These are phyloP conservation scores for Penicillium olsonii DNA, from an alignment of 2,329 filamentous ascomycete genomes.

Conservation along the genomic window DNA sequence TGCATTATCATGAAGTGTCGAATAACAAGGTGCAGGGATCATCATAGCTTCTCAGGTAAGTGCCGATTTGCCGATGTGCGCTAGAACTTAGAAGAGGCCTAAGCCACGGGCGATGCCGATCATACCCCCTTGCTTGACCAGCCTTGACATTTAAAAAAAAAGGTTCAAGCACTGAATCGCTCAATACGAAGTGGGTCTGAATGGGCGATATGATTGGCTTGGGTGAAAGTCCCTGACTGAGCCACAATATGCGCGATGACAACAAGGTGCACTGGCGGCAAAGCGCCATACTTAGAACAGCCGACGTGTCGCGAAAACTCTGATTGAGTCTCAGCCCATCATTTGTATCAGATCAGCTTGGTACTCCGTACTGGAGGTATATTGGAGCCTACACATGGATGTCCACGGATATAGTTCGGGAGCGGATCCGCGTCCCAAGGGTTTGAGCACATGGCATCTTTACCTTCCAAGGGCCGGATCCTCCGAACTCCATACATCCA, in stretches of 20 bases:
- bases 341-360: neutral
- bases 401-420: neutral
- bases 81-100: neutral
- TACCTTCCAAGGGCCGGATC: no score
- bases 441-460: neutral
- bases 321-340: slow-evolving; percentile 9
- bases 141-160: neutral
- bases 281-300: neutral
- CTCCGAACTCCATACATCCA: no score
- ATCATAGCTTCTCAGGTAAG: neutral
- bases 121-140: slow-evolving; percentile 4
- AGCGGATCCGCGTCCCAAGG: neutral
- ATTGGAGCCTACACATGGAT: neutral
- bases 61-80: slow-evolving; percentile 2
- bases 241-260: slow-evolving; percentile 8
- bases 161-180: neutral
- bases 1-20: neutral
- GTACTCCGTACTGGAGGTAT: neutral
- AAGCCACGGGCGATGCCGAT: slow-evolving; percentile 5
- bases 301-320: slow-evolving; percentile 10
- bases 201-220: neutral
- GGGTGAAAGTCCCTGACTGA: neutral
- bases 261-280: neutral
- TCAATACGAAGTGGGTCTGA: neutral
- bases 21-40: neutral